Percentiles rank a stretch among this genome's conserved stretches.
Conservation (phyloP, 2,329 filamentous ascomycete genomes). For the Fusarium praegraminearum region DNA sequence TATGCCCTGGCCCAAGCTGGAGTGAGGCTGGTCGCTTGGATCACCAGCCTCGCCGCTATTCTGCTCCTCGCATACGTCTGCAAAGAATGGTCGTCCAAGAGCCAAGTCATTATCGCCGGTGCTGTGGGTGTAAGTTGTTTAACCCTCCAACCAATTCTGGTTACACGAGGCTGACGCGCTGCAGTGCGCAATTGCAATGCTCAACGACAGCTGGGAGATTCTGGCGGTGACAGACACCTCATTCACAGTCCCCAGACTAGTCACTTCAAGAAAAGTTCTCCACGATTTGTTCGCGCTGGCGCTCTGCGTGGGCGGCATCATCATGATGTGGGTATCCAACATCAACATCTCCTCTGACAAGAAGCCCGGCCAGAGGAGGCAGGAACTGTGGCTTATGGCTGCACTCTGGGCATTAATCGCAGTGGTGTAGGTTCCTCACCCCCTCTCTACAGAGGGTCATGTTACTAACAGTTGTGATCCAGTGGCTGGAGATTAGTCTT, state of each 20-base stretch:
- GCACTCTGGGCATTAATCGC: conserved; percentile 42
- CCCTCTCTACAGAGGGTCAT: background rate
- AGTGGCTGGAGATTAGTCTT: conserved; percentile 49
- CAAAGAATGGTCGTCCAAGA: conserved; percentile 50
- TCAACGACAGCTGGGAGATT: conserved; percentile 56
- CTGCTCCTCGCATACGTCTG: conserved; percentile 51
- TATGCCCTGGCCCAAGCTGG: conserved; percentile 43
- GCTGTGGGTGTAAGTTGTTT: conserved; percentile 49
- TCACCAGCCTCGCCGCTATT: conserved; percentile 49
- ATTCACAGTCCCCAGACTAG: conserved; percentile 45
- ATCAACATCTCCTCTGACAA: conserved; percentile 35
- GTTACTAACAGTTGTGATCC: conserved; percentile 4
- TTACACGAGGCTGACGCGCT: conserved; percentile 19
- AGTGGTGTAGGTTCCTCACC: conserved; percentile 44
- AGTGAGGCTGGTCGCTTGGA: conserved; percentile 50
- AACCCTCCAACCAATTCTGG: background rate
- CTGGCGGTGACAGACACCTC: conserved; percentile 47
- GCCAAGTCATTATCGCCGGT: conserved; percentile 49
- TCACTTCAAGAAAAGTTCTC: conserved; percentile 47
- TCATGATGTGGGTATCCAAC: conserved; percentile 51
- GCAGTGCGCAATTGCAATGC: conserved; percentile 50
- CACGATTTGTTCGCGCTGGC: conserved; percentile 53
- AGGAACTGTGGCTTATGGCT: conserved; percentile 39
- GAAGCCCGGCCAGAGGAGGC: conserved; percentile 20
- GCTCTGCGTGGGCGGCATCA: conserved; percentile 51